A percentile compares a stretch with the other conserved stretches of the same genome.
phyloP scores from a whole-genome alignment of 768 basidiomycete species.

The Mycena capillaripes region DNA sequence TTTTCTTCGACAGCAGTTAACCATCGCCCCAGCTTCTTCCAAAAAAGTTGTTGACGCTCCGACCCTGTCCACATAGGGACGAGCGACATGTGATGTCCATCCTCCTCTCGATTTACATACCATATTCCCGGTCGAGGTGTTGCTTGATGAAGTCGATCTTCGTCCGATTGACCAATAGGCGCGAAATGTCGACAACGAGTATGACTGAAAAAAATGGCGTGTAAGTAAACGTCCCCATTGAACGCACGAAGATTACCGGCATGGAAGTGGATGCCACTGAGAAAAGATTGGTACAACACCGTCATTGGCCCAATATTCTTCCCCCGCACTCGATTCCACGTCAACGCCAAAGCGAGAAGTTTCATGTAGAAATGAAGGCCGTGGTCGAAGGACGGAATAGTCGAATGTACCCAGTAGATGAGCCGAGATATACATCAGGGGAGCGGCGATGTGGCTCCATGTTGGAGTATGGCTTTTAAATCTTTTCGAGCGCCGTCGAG shows the following conservation, averaged over 20 bases:
- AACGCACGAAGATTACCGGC: slow-evolving; percentile 47
- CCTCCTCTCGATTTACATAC: slow-evolving; percentile 53
- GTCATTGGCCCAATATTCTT: slow-evolving; percentile 59
- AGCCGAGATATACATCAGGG: slow-evolving; percentile 45
- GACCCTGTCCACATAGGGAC: slow-evolving; percentile 55
- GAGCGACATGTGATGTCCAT: slow-evolving; percentile 55
- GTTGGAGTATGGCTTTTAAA: slow-evolving; percentile 19
- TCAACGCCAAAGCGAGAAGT: background rate
- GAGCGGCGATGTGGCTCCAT: slow-evolving; percentile 23
- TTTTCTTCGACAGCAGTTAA: slow-evolving; percentile 50
- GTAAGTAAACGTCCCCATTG: background rate
- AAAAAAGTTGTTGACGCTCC: slow-evolving; percentile 54
- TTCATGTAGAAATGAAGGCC: slow-evolving; percentile 48
- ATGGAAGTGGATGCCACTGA: slow-evolving; percentile 64
- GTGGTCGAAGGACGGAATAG: slow-evolving; percentile 50
- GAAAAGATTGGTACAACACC: slow-evolving; percentile 65
- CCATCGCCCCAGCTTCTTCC: slow-evolving; percentile 55
- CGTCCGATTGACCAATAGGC: background rate
- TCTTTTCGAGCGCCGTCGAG: background rate
- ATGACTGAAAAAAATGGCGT: slow-evolving; percentile 8
- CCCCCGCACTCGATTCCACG: slow-evolving; percentile 39
- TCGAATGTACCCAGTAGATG: slow-evolving; percentile 54
- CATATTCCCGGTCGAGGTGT: slow-evolving; percentile 54
- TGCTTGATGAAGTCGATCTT: background rate
- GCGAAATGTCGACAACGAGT: slow-evolving; percentile 19